A percentile compares a stretch with the other conserved stretches of the same genome.
Evolutionary conservation across 2,329 filamentous ascomycete genomes (phyloP).

Genomic region (Penicillium sp.): DNA sequence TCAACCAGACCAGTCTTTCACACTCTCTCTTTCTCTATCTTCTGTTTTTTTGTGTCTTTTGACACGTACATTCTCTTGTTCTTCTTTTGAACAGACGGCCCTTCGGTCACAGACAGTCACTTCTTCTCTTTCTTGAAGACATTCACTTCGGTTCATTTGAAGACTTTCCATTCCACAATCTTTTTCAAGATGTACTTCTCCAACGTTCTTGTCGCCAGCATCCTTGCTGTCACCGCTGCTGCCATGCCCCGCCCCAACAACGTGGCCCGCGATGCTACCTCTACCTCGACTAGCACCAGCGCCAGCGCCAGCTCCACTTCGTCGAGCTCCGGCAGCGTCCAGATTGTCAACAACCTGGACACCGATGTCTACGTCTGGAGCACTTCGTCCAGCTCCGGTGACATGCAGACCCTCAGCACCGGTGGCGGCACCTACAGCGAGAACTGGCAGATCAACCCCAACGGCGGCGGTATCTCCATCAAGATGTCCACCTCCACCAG

Average conservation of each 20-base stretch:
- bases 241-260: conserved; percentile 18
- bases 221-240: conserved; percentile 20
- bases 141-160: conserved; percentile 11
- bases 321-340: conserved; percentile 7
- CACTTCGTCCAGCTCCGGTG: conserved; percentile 21
- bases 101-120: conserved; percentile 6
- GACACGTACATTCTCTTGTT: conserved; percentile 3
- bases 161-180: not conserved
- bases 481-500: conserved; percentile 30
- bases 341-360: conserved; percentile 35
- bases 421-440: conserved; percentile 30
- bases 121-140: conserved; percentile 14
- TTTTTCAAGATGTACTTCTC: conserved; percentile 20
- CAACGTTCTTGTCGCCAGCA: conserved; percentile 21
- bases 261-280: conserved; percentile 6
- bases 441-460: conserved; percentile 28
- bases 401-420: conserved; percentile 27
- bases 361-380: conserved; percentile 35
- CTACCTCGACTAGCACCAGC: conserved; percentile 6
- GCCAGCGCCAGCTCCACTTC: not conserved
- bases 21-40: conserved; percentile 1
- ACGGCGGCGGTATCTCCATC: conserved; percentile 38
- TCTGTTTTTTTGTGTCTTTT: conserved; percentile 2
- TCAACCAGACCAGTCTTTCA: conserved; percentile 15
- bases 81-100: conserved; percentile 2